Conservation (phyloP, 805 yeast genomes). For the Wickerhamiella alocasiicola region DNA sequence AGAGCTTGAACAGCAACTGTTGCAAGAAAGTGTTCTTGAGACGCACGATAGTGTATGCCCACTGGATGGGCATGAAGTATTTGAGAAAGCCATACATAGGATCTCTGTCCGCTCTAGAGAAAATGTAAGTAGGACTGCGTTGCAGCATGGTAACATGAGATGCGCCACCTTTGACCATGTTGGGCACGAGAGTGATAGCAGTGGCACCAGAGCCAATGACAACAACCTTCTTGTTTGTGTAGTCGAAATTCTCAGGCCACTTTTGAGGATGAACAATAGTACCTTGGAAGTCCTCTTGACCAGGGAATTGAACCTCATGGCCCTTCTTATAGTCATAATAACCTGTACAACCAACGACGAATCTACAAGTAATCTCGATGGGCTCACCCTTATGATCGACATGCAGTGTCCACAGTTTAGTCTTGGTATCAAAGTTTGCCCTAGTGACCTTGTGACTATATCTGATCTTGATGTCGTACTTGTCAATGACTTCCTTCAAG, state of each 20-base stretch:
- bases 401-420: slow-evolving; percentile 1
- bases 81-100: background rate
- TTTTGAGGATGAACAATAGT: background rate
- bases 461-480: background rate
- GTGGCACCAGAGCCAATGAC: slow-evolving; percentile 6
- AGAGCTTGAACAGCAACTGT: background rate
- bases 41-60: slow-evolving; percentile 5
- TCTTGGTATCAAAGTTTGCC: background rate
- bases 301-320: background rate
- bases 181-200: slow-evolving; percentile 2
- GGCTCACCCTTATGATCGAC: background rate
- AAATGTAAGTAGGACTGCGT: slow-evolving; percentile 1
- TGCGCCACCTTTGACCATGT: slow-evolving; percentile 3
- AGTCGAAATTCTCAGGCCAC: slow-evolving; percentile 4
- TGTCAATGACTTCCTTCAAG: slow-evolving; percentile 7
- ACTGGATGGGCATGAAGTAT: background rate
- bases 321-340: slow-evolving; percentile 3
- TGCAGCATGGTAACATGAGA: slow-evolving; percentile 6
- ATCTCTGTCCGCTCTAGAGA: background rate
- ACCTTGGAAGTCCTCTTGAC: slow-evolving; percentile 1
- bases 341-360: slow-evolving; percentile 4
- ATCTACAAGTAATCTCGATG: background rate
- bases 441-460: slow-evolving; percentile 1
- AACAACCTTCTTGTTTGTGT: background rate
- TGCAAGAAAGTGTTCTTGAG: background rate